Conservation (phyloP, 768 basidiomycete genomes). For the Serendipita vermifera region DNA sequence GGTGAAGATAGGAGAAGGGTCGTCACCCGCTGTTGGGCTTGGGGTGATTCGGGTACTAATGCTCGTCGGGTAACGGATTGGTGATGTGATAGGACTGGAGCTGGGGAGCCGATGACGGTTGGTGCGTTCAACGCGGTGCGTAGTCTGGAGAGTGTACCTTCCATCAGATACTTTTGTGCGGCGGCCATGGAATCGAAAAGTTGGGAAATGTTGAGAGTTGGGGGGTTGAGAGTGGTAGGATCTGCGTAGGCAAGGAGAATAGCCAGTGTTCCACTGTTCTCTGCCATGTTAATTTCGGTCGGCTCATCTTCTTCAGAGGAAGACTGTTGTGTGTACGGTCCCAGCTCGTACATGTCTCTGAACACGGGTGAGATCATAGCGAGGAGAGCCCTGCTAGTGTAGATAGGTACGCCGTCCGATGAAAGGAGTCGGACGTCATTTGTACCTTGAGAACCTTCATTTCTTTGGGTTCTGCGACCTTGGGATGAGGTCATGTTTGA, state of each 20-base stretch:
- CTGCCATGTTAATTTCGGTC: background rate
- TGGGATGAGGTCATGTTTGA: too few relatives aligned
- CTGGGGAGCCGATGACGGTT: background rate
- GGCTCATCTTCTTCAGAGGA: background rate
- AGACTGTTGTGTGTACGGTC: background rate
- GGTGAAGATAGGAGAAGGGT: background rate
- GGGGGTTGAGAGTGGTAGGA: background rate
- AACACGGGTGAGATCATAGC: background rate
- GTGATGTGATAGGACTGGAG: background rate
- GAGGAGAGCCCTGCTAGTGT: background rate
- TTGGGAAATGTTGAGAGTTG: background rate
- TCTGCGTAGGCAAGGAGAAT: background rate
- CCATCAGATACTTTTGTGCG: background rate
- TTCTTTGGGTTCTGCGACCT: too few relatives aligned
- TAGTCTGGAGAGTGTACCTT: background rate
- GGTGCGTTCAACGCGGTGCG: background rate
- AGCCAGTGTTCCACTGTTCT: background rate
- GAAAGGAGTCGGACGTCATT: too few relatives aligned
- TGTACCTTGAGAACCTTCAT: too few relatives aligned
- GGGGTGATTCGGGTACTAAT: background rate
- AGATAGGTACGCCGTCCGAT: background rate
- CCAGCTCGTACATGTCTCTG: constrained; percentile 3
- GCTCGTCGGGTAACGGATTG: background rate
- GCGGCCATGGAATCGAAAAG: background rate
- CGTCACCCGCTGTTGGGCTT: background rate